Percentiles rank a stretch among this genome's conserved stretches.
Evolutionary conservation across 495 filamentous ascomycete species (phyloP).

Genomic region (Hyaloscypha bicolor): DNA sequence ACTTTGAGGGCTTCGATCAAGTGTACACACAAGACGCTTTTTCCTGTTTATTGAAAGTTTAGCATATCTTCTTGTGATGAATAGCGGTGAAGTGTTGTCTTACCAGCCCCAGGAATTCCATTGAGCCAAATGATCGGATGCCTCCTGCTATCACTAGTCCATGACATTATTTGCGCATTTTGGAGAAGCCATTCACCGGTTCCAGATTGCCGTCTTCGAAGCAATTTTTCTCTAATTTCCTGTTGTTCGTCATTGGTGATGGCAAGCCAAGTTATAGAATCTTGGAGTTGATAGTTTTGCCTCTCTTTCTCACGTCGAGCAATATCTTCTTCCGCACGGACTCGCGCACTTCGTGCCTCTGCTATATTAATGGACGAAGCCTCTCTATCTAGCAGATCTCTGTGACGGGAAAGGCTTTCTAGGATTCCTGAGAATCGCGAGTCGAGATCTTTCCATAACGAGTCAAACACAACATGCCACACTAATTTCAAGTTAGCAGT

Average conservation of each 20-base stretch:
- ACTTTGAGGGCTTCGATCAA: constrained; percentile 24
- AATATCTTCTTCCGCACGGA: constrained; percentile 5
- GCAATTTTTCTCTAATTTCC: constrained; percentile 16
- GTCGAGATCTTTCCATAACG: constrained; percentile 37
- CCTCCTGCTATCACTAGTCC: constrained; percentile 9
- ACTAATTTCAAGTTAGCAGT: constrained; percentile 23
- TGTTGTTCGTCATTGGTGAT: constrained; percentile 7
- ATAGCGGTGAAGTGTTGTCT: too few relatives aligned
- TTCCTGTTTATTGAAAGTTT: constrained; percentile 26
- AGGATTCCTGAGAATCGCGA: constrained; percentile 37
- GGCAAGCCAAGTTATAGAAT: constrained; percentile 24
- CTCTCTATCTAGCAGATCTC: constrained; percentile 38
- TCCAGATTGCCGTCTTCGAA: constrained; percentile 13
- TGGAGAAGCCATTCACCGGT: constrained; percentile 25
- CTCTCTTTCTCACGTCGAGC: constrained; percentile 13
- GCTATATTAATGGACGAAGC: constrained; percentile 34
- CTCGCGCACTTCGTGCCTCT: constrained; percentile 23
- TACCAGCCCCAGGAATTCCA: constrained; percentile 29
- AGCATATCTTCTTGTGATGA: too few relatives aligned
- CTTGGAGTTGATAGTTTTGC: constrained; percentile 10
- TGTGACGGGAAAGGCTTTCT: constrained; percentile 33
- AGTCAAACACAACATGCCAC: constrained; percentile 40
- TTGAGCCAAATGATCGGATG: constrained; percentile 22
- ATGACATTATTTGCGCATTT: constrained; percentile 10
- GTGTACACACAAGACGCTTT: constrained; percentile 29